Evolutionary conservation across 306 rosid genomes (phyloP).

Genomic region (Lithocarpus polystachyus): DNA sequence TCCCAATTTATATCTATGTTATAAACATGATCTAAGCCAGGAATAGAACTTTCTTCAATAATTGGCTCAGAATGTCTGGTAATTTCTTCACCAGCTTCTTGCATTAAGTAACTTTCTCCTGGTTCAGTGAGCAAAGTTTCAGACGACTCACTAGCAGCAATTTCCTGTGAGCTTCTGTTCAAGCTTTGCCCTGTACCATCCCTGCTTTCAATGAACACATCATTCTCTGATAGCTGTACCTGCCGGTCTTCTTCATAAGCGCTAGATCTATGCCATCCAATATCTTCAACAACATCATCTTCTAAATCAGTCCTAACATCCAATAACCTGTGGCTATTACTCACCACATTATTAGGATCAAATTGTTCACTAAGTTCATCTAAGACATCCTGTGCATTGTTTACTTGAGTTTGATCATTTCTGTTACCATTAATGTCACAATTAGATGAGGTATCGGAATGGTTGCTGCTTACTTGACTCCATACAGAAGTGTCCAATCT

Average conservation of each 20-base stretch:
- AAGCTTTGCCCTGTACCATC: conserved; percentile 33
- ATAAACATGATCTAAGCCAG: conserved; percentile 22
- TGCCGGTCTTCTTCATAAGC: conserved; percentile 37
- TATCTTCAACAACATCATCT: conserved; percentile 35
- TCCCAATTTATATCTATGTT: conserved; percentile 31
- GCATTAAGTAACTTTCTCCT: conserved; percentile 33
- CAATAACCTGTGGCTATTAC: conserved; percentile 34
- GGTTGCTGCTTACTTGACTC: conserved; percentile 50
- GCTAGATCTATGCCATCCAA: conserved; percentile 29
- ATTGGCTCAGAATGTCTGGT: conserved; percentile 43
- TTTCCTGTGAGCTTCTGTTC: conserved; percentile 35
- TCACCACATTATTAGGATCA: conserved; percentile 31
- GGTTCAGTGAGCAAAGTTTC: conserved; percentile 39
- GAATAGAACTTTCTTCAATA: conserved; percentile 29
- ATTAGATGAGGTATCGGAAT: conserved; percentile 46
- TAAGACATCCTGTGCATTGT: conserved; percentile 40
- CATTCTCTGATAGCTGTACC: conserved; percentile 39
- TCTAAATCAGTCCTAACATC: conserved; percentile 32
- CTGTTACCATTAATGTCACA: conserved; percentile 36
- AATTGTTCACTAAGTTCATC: conserved; percentile 40
- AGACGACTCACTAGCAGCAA: conserved; percentile 21
- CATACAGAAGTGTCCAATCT: conserved; percentile 53
- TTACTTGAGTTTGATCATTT: conserved; percentile 37
- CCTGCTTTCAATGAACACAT: conserved; percentile 27
- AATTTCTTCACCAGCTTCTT: conserved; percentile 31